A percentile compares a stretch with the other conserved stretches of the same genome.
These are phyloP conservation scores for Blastobotrys peoriensis DNA, from an alignment of 805 yeast genomes.

Conservation along the genomic window DNA sequence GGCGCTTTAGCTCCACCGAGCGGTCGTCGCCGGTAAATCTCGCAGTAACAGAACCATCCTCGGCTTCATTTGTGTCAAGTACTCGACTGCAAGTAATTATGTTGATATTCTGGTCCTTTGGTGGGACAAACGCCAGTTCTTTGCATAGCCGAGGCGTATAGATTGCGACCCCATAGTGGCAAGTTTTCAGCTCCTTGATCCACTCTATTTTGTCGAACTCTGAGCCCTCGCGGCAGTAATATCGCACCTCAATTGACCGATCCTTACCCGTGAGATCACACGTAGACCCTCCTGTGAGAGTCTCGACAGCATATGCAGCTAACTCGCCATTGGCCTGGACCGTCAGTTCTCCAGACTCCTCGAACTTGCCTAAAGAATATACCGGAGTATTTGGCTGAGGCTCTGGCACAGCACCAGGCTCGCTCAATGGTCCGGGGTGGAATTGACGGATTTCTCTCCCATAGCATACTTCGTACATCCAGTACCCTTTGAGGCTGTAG, in stretches of 20 bases:
- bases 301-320: constrained; percentile 28
- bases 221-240: constrained; percentile 44
- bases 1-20: constrained; percentile 1
- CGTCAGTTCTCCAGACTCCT: constrained; percentile 5
- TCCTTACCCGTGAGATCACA: constrained; percentile 55
- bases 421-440: constrained; percentile 27
- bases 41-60: background rate
- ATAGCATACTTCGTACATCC: constrained; percentile 49
- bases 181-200: constrained; percentile 49
- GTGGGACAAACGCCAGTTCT: constrained; percentile 31
- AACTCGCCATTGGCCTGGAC: constrained; percentile 21
- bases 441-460: constrained; percentile 46
- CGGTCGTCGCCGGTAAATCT: background rate
- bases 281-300: constrained; percentile 44
- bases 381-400: constrained; percentile 19
- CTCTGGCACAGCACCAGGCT: constrained; percentile 17
- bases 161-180: constrained; percentile 50
- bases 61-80: background rate
- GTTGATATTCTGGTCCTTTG: constrained; percentile 26
- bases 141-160: constrained; percentile 47
- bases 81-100: constrained; percentile 23
- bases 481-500: constrained; percentile 37
- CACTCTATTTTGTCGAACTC: constrained; percentile 30
- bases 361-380: constrained; percentile 28
- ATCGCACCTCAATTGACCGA: constrained; percentile 50